phyloP scores from a whole-genome alignment of 139 green algal species.

The Bryopsis sp. region DNA sequence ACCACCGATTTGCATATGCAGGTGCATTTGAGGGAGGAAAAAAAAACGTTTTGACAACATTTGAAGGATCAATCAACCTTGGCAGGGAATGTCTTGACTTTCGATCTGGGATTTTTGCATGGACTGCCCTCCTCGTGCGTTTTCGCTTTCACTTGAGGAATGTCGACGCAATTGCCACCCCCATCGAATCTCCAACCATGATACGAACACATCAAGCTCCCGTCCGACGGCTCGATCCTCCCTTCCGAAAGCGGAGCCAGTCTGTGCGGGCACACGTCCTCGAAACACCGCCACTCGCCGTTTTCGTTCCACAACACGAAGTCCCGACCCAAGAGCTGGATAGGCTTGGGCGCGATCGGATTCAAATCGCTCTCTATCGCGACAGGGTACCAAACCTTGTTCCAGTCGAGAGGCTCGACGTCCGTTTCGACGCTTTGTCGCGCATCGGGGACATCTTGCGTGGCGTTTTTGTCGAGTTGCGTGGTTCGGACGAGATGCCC shows the following conservation, averaged over 20 bases:
- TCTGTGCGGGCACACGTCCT: constrained; percentile 47
- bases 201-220: constrained; percentile 44
- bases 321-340: constrained; percentile 31
- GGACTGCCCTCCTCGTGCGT: background rate
- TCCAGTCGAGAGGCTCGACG: constrained; percentile 19
- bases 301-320: constrained; percentile 39
- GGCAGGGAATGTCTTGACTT: no score
- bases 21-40: no score
- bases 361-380: constrained; percentile 28
- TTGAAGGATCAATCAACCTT: no score
- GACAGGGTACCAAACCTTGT: constrained; percentile 40
- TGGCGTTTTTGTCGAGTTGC: no score
- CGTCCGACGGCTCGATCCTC: constrained; percentile 32
- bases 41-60: no score
- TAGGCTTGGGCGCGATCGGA: constrained; percentile 12
- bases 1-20: no score
- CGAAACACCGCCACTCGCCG: constrained; percentile 27
- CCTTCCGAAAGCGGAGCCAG: constrained; percentile 50
- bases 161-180: constrained; percentile 27
- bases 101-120: no score
- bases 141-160: constrained; percentile 35
- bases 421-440: constrained; percentile 8
- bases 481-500: no score
- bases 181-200: constrained; percentile 38
- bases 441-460: no score